A percentile compares a stretch with the other conserved stretches of the same genome.
Evolutionary conservation across 2,329 filamentous ascomycete genomes (phyloP).

Genomic region (Sphaerulina musiva): DNA sequence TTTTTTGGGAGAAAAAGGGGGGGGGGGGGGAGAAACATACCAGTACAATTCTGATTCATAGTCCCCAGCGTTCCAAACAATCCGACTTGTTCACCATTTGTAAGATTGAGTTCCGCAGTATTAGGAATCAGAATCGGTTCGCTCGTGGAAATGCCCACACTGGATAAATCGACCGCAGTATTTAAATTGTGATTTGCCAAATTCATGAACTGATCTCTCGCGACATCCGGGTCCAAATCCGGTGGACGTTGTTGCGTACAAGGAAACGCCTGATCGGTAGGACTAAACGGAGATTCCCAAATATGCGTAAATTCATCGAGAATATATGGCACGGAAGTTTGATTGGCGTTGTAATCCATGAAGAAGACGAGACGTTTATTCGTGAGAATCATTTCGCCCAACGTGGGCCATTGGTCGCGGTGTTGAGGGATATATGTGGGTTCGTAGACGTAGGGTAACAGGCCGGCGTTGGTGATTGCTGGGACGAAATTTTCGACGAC

Average conservation of each 20-base stretch:
- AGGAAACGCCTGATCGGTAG: slow-evolving; percentile 61
- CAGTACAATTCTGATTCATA: slow-evolving; percentile 57
- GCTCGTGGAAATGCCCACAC: slow-evolving; percentile 40
- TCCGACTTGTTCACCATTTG: slow-evolving; percentile 54
- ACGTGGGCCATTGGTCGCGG: slow-evolving; percentile 73
- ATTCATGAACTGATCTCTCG: slow-evolving; percentile 58
- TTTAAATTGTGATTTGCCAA: slow-evolving; percentile 91
- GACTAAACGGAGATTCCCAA: slow-evolving; percentile 88
- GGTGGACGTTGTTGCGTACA: slow-evolving; percentile 75
- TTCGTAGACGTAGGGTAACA: slow-evolving; percentile 66
- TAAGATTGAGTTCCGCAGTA: slow-evolving; percentile 60
- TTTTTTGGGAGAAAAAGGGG: too few species aligned
- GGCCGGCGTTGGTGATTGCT: slow-evolving; percentile 64
- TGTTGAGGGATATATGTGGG: slow-evolving; percentile 65
- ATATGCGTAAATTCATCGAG: slow-evolving; percentile 81
- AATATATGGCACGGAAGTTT: slow-evolving; percentile 71
- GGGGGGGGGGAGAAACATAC: slow-evolving; percentile 28
- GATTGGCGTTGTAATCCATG: slow-evolving; percentile 78
- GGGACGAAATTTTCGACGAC: slow-evolving; percentile 56
- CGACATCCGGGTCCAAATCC: slow-evolving; percentile 50
- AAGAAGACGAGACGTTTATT: slow-evolving; percentile 68
- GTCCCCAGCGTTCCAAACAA: slow-evolving; percentile 62
- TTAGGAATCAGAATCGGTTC: slow-evolving; percentile 64
- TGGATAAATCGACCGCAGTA: slow-evolving; percentile 57
- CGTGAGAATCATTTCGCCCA: slow-evolving; percentile 65